phyloP scores from a whole-genome alignment of 1,284 basidiomycete species.

The Ganoderma meredithae region DNA sequence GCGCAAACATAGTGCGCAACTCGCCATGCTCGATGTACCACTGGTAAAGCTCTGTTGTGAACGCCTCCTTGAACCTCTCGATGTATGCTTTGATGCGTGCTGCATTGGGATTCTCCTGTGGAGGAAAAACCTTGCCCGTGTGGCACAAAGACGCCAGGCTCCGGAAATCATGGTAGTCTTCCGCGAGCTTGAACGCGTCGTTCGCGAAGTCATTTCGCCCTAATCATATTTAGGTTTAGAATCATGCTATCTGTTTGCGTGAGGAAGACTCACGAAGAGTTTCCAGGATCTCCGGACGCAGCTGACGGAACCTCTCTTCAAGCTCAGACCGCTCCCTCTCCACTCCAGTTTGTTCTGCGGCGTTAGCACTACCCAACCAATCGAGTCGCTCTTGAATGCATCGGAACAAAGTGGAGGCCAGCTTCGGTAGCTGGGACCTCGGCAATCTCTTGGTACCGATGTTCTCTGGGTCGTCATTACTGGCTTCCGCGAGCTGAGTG shows the following conservation, averaged over 20 bases:
- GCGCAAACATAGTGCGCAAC: constrained; percentile 77
- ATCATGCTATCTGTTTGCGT: neutral
- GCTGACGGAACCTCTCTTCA: constrained; percentile 67
- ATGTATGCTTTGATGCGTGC: constrained; percentile 77
- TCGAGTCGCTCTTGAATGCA: constrained; percentile 78
- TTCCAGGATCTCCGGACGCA: constrained; percentile 78
- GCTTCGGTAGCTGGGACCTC: constrained; percentile 73
- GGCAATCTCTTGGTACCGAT: constrained; percentile 41
- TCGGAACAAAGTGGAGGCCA: constrained; percentile 74
- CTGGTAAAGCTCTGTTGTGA: constrained; percentile 87
- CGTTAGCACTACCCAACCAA: constrained; percentile 64
- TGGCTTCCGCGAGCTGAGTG: constrained; percentile 54
- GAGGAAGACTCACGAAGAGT: constrained; percentile 67
- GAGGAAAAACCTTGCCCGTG: constrained; percentile 68
- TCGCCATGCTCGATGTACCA: constrained; percentile 88
- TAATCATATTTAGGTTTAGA: constrained; percentile 36
- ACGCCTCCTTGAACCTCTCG: constrained; percentile 82
- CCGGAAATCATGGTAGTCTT: constrained; percentile 85
- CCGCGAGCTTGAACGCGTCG: constrained; percentile 83
- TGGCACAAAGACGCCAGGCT: constrained; percentile 87
- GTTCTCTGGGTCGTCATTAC: constrained; percentile 39
- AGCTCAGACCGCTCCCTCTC: constrained; percentile 65
- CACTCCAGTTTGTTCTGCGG: constrained; percentile 51
- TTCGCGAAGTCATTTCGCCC: constrained; percentile 73
- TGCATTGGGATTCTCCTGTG: constrained; percentile 66